phyloP scores from a whole-genome alignment of 225 moss, liverwort and hornwort genomes.

The Straminergon stramineum region DNA sequence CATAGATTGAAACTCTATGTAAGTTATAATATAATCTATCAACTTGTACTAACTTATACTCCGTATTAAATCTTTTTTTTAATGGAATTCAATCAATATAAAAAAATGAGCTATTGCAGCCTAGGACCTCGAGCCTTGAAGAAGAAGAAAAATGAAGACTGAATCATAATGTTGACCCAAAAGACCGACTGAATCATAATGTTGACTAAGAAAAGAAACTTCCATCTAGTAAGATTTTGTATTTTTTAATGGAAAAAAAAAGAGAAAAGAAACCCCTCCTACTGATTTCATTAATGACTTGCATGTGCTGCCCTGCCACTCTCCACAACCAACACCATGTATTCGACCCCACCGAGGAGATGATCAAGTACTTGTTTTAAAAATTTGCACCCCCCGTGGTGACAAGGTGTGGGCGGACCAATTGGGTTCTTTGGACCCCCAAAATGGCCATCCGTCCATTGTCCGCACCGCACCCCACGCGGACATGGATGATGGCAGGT shows the following conservation, averaged over 20 bases:
- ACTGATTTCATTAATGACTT: not conserved
- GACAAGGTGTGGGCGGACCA: no score
- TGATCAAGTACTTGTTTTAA: no score
- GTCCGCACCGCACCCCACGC: no score
- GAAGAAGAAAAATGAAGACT: no score
- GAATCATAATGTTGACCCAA: not conserved
- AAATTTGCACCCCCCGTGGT: no score
- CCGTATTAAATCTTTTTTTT: no score
- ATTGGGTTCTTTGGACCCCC: not conserved
- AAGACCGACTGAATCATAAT: not conserved
- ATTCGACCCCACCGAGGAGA: not conserved
- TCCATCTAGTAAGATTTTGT: not conserved
- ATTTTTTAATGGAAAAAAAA: not conserved
- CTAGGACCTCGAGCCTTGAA: not conserved
- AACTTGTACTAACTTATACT: no score
- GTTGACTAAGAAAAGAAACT: not conserved
- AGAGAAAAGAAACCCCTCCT: no score
- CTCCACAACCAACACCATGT: not conserved
- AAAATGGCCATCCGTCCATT: not conserved
- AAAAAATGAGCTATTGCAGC: not conserved
- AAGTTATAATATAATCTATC: not conserved
- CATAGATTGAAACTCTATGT: not conserved
- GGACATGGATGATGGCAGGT: not conserved
- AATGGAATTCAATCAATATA: not conserved
- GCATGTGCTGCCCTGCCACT: not conserved